Evolutionary conservation across 192 early-diverging fungal genomes (phyloP), one percentile per base, ranked within the genome.

Genomic region (Dissophora globulifera): DNA sequence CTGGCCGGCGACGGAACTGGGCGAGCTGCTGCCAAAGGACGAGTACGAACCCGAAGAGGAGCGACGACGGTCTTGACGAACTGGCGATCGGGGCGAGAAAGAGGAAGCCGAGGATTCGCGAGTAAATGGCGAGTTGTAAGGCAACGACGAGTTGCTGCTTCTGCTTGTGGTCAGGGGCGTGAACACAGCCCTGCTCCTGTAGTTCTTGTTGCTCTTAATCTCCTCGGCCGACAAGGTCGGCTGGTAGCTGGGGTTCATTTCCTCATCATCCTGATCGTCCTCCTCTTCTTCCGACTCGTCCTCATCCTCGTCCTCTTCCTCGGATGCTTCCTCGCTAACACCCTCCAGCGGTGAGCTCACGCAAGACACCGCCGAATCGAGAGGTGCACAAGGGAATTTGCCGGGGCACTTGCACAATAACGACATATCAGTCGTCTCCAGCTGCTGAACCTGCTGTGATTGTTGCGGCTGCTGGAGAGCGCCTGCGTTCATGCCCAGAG

Each of bases 381-480:
- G n/a, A n/a, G n/a, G n/a, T n/a, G n/a, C n/a, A 41, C 72, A 76
- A 5, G 72, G 72, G 47, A 67, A 76, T 33, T 76, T 50, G n/a
- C 72, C 72, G 32, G 72, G 72, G 23, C 72, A 76, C 26, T 76
- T 66, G 63, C 72, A 76, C 5, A 76, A 23, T 20, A 67, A 25
- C 5, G 72, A 76, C 32, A 76, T 17, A 12, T 76, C 72, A 3
- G 72, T 67, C 2, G 72, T 76, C 33, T 61, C 22, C 8, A 58
- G 48, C 53, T 67, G 55, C 13, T 67, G 38, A n/a, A n/a, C n/a
- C n/a, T n/a, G n/a, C n/a, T n/a, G n/a, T n/a, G n/a, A n/a, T n/a
- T n/a, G n/a, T n/a, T n/a, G n/a, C n/a, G n/a, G n/a, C n/a, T n/a
- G n/a, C n/a, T n/a, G n/a, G n/a, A n/a, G n/a, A n/a, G n/a, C n/a